phyloP scores from a whole-genome alignment of 805 yeast species.

The Brettanomyces naardenensis region DNA sequence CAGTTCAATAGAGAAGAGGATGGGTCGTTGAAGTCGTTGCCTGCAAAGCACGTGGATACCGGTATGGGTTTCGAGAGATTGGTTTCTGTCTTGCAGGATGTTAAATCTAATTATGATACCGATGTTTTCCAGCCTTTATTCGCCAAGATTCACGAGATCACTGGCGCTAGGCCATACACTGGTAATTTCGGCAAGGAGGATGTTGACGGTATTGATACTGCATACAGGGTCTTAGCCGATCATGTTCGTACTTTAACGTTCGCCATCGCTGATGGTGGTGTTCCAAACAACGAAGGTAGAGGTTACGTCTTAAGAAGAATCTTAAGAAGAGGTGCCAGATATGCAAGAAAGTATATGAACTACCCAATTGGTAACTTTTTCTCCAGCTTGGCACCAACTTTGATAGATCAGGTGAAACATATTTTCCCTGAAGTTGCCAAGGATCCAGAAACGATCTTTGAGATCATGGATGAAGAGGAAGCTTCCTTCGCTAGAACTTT shows the following conservation, averaged over 20 bases:
- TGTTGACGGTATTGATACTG: conserved; percentile 91
- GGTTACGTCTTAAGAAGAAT: conserved; percentile 97
- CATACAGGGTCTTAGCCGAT: conserved; percentile 96
- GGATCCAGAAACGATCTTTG: conserved; percentile 68
- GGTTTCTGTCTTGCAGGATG: conserved; percentile 89
- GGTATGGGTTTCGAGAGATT: conserved; percentile 99
- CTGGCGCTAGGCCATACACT: conserved; percentile 84
- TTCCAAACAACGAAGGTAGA: conserved; percentile 98
- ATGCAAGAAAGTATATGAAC: conserved; percentile 91
- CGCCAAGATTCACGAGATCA: conserved; percentile 77
- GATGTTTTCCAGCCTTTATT: conserved; percentile 93
- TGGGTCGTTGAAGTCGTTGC: conserved; percentile 69
- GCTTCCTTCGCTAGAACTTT: conserved; percentile 89
- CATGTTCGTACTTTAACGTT: conserved; percentile 96
- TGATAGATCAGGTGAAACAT: conserved; percentile 78
- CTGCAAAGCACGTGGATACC: conserved; percentile 94
- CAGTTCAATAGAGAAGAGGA: conserved; percentile 94
- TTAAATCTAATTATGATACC: conserved; percentile 90
- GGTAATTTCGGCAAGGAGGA: conserved; percentile 95
- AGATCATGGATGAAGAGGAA: conserved; percentile 94
- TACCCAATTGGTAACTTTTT: conserved; percentile 94
- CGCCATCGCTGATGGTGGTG: conserved; percentile 98
- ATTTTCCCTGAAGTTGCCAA: conserved; percentile 87
- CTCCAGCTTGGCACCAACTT: conserved; percentile 85
- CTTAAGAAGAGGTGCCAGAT: conserved; percentile 95